Conservation (phyloP, 352 stramenopile genomes). For the Globisporangium parvum region DNA sequence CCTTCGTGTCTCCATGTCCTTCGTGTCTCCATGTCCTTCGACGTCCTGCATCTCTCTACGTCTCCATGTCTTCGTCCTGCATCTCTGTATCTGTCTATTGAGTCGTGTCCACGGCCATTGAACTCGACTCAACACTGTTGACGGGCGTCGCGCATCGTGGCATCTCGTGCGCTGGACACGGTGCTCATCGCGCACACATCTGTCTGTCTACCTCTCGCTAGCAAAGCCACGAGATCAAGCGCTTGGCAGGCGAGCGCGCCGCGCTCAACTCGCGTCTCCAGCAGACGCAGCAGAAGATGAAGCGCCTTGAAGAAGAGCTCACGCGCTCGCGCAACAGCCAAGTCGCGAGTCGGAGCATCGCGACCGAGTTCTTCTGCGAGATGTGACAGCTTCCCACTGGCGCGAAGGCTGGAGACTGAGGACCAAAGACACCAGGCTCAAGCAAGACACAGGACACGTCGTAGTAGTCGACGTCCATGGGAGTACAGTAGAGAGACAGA, state of each 20-base stretch:
- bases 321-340: conserved; percentile 38
- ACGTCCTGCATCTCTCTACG: not conserved
- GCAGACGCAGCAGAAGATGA: conserved; percentile 45
- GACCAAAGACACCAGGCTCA: no score
- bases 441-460: not conserved
- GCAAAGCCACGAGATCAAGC: conserved; percentile 54
- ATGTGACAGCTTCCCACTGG: conserved; percentile 22
- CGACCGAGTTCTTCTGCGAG: conserved; percentile 63
- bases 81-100: not conserved
- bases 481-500: conserved; percentile 4
- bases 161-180: no score
- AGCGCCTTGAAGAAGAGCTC: conserved; percentile 53
- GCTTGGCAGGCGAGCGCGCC: conserved; percentile 35
- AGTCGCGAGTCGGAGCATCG: conserved; percentile 37
- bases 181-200: not conserved
- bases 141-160: no score
- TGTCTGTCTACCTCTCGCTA: conserved; percentile 12
- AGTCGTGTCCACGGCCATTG: no score
- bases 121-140: no score
- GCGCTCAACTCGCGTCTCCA: conserved; percentile 42
- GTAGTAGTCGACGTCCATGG: not conserved
- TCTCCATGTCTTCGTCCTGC: not conserved
- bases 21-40: not conserved
- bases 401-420: no score
- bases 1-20: no score